Percentiles rank a stretch among this genome's conserved stretches.
Conservation (phyloP, 495 filamentous ascomycete species). For the Wilcoxina mikolae region DNA sequence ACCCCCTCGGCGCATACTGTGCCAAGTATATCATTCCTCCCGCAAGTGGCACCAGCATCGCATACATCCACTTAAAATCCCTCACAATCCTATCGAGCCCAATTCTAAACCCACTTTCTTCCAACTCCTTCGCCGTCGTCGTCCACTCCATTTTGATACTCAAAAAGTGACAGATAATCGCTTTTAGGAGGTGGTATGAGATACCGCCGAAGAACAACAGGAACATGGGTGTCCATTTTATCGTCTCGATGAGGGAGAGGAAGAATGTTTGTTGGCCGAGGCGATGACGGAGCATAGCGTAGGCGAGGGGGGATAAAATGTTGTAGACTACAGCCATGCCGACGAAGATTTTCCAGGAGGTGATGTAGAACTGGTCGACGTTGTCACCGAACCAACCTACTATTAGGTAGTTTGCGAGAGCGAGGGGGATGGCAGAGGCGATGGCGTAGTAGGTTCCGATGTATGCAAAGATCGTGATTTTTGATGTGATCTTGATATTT, state of each 20-base stretch:
- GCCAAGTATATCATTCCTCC: no score
- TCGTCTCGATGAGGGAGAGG: slow-evolving; percentile 44
- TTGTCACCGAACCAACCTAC: slow-evolving; percentile 54
- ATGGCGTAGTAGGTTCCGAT: slow-evolving; percentile 71
- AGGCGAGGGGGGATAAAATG: slow-evolving; percentile 44
- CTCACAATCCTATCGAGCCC: no score
- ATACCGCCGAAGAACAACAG: slow-evolving; percentile 52
- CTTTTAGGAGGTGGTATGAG: slow-evolving; percentile 49
- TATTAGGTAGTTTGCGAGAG: slow-evolving; percentile 55
- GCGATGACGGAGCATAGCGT: slow-evolving; percentile 47
- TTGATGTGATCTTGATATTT: slow-evolving; percentile 55
- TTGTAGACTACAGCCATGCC: slow-evolving; percentile 54
- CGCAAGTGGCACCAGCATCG: no score
- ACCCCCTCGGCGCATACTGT: no score
- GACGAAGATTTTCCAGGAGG: slow-evolving; percentile 57
- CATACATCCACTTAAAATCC: no score
- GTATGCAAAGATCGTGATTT: slow-evolving; percentile 61
- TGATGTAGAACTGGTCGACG: slow-evolving; percentile 55
- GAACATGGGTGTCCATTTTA: slow-evolving; percentile 52
- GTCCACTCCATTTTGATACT: slow-evolving; percentile 55
- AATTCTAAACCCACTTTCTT: no score
- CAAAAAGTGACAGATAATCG: slow-evolving; percentile 50
- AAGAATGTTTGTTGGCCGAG: slow-evolving; percentile 39
- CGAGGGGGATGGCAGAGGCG: slow-evolving; percentile 57
- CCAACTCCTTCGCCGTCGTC: slow-evolving; percentile 46